phyloP scores from a whole-genome alignment of 306 rosid genomes.

The Rosa chinensis region DNA sequence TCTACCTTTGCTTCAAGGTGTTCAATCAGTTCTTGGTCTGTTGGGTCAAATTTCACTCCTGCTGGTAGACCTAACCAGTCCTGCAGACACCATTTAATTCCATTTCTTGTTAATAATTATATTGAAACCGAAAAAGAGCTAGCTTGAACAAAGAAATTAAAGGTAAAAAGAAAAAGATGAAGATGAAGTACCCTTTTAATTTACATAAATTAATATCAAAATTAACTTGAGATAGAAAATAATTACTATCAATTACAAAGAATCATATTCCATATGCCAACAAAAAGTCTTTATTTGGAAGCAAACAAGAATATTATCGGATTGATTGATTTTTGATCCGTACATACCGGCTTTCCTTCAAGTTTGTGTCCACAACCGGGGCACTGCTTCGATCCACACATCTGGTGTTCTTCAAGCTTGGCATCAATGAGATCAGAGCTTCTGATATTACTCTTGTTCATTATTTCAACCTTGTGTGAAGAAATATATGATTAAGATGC shows the following conservation, averaged over 20 bases:
- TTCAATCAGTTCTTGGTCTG: constrained; percentile 97
- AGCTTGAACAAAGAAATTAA: constrained; percentile 20
- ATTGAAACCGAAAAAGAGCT: constrained; percentile 11
- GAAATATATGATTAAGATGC: constrained; percentile 19
- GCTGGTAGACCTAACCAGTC: constrained; percentile 99
- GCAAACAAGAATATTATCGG: neutral
- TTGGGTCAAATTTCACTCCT: constrained; percentile 98
- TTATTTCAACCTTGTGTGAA: neutral
- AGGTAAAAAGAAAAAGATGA: constrained; percentile 28
- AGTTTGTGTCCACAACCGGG: constrained; percentile 96
- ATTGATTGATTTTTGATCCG: neutral
- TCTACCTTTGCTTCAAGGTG: constrained; percentile 98
- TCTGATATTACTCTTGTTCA: constrained; percentile 57
- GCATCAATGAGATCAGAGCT: constrained; percentile 92
- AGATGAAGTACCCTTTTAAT: constrained; percentile 32
- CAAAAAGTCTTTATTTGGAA: neutral
- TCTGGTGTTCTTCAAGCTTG: constrained; percentile 92
- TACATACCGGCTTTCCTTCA: constrained; percentile 75
- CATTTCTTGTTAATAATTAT: constrained; percentile 1
- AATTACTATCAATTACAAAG: constrained; percentile 3
- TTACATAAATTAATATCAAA: constrained; percentile 2
- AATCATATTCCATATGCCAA: neutral
- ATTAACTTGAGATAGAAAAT: neutral
- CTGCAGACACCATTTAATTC: constrained; percentile 38
- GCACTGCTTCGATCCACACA: constrained; percentile 96